Percentiles rank a stretch among this genome's conserved stretches.
Conservation (phyloP, 257 asterid genomes). For the Solanum sparsipilum region DNA sequence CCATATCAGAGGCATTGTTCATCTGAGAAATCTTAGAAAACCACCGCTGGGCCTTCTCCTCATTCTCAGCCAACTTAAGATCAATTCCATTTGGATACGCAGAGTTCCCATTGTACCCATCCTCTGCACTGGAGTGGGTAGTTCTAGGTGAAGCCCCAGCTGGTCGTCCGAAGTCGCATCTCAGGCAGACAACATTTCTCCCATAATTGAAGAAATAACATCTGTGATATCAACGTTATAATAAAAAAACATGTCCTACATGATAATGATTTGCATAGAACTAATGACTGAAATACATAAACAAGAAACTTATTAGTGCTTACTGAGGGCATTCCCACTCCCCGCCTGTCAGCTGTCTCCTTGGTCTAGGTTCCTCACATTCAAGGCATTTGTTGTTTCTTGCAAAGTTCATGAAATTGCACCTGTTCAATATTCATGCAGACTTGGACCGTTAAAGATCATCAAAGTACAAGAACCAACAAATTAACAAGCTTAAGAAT, state of each 20-base stretch:
- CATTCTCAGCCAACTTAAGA: constrained; percentile 17
- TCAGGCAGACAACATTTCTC: constrained; percentile 63
- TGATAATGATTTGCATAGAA: not conserved
- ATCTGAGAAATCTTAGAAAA: constrained; percentile 21
- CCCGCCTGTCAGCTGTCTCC: constrained; percentile 58
- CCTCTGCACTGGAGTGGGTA: constrained; percentile 17
- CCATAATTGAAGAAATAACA: constrained; percentile 80
- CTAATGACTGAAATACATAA: not conserved
- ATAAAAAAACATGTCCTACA: not conserved
- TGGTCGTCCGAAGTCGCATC: constrained; percentile 66
- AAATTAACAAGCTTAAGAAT: not conserved
- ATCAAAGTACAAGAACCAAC: not conserved
- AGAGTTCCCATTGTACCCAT: constrained; percentile 9
- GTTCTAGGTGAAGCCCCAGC: constrained; percentile 28
- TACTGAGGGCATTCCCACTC: constrained; percentile 99
- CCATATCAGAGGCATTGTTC: constrained; percentile 11
- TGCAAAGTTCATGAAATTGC: constrained; percentile 92
- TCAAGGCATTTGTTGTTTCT: constrained; percentile 79
- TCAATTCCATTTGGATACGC: constrained; percentile 9
- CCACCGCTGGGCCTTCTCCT: constrained; percentile 26
- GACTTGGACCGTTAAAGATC: not conserved
- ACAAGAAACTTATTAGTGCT: constrained; percentile 14
- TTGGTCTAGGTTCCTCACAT: constrained; percentile 81
- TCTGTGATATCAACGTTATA: constrained; percentile 18
- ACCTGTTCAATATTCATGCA: constrained; percentile 41